Evolutionary conservation across 106 monocot genomes (phyloP).

Genomic region (Dendrobium huoshanense): DNA sequence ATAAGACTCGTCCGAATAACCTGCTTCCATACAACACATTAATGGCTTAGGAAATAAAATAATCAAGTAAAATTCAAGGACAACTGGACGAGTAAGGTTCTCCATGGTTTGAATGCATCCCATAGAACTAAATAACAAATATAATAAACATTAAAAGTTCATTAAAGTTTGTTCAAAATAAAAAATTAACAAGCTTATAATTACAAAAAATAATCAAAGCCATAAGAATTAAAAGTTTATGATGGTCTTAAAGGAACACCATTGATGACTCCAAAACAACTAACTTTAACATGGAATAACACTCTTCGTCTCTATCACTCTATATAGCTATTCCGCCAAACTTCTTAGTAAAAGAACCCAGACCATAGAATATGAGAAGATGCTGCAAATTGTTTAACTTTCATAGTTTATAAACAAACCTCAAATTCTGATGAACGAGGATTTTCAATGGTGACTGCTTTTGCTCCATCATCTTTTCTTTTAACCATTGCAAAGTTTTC

Average conservation of each 20-base stretch:
- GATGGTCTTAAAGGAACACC: too few relatives aligned
- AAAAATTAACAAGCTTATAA: not conserved
- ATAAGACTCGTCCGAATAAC: slow-evolving; percentile 84
- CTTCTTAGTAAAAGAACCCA: too few relatives aligned
- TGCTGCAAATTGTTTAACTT: not conserved
- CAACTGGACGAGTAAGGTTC: not conserved
- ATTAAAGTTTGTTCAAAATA: not conserved
- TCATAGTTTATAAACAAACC: slow-evolving; percentile 28
- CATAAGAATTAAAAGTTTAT: too few relatives aligned
- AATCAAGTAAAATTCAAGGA: not conserved
- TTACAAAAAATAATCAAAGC: not conserved
- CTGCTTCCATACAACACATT: slow-evolving; percentile 28
- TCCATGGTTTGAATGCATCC: not conserved
- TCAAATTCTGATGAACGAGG: slow-evolving; percentile 89
- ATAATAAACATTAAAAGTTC: not conserved
- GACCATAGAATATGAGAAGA: too few relatives aligned
- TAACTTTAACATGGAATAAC: too few relatives aligned
- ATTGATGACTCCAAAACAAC: too few relatives aligned
- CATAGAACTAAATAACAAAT: not conserved
- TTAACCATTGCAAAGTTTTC: slow-evolving; percentile 88
- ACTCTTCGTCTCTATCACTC: too few relatives aligned
- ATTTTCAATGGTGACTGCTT: slow-evolving; percentile 76
- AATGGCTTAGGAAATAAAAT: not conserved
- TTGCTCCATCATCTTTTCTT: slow-evolving; percentile 53
- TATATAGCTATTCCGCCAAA: too few relatives aligned